Conservation (phyloP, 305 asterid species). For the Fraxinus albicans region DNA sequence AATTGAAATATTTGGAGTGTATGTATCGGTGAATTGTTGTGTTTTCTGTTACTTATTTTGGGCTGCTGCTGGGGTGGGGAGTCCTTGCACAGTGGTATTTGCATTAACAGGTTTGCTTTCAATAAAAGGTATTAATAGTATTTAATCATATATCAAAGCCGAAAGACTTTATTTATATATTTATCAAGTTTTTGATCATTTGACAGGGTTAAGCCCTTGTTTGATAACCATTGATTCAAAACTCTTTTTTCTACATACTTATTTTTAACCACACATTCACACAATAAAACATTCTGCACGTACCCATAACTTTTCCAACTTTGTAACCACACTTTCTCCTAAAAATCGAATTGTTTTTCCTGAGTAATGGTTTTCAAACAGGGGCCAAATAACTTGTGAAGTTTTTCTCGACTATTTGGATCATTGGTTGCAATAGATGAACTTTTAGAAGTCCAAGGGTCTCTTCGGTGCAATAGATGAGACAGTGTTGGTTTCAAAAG, state of each 20-base stretch:
- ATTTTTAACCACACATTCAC: no score
- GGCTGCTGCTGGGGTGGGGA: not conserved
- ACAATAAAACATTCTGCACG: no score
- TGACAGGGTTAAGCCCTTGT: not conserved
- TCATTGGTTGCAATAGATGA: not conserved
- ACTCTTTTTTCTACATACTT: no score
- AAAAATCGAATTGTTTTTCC: no score
- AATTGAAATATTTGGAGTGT: not conserved
- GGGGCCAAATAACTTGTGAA: not conserved
- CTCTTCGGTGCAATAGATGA: not conserved
- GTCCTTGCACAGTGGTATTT: not conserved
- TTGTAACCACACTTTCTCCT: no score
- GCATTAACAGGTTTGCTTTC: not conserved
- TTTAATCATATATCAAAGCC: not conserved
- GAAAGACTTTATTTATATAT: not conserved
- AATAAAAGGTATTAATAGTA: not conserved
- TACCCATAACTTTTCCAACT: no score
- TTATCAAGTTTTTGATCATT: not conserved
- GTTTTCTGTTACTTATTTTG: not conserved
- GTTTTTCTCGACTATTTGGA: not conserved
- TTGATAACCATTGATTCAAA: no score
- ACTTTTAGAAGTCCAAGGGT: not conserved
- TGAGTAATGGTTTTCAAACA: no score
- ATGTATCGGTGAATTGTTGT: not conserved
- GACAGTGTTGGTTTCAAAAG: not conserved